phyloP scores from a whole-genome alignment of 495 filamentous ascomycete species.

The Penicillium pulvis region DNA sequence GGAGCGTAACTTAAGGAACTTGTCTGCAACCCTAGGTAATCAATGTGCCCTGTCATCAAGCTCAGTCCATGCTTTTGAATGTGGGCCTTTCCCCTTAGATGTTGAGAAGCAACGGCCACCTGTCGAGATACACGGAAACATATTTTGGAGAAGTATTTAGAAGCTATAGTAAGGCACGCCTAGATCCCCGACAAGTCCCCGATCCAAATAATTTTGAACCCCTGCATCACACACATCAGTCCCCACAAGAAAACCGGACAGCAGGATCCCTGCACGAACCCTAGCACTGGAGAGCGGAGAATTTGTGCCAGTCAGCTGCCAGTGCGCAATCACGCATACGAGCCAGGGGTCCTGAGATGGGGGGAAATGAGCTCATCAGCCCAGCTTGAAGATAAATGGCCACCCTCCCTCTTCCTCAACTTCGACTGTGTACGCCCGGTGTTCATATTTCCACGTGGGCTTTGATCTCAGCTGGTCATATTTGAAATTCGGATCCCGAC shows the following conservation, averaged over 20 bases:
- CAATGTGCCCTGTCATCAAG: too few relatives aligned
- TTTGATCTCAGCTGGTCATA: neutral
- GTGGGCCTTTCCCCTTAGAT: too few relatives aligned
- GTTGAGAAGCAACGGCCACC: too few relatives aligned
- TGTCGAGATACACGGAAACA: too few relatives aligned
- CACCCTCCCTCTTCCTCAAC: neutral
- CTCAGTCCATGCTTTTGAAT: too few relatives aligned
- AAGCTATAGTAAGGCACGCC: neutral
- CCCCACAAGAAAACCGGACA: neutral
- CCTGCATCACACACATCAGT: neutral
- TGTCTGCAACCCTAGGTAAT: too few relatives aligned
- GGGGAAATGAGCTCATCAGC: neutral
- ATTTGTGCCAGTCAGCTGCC: constrained; percentile 7
- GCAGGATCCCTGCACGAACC: neutral
- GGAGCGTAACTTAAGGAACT: too few relatives aligned
- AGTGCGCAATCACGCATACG: constrained; percentile 1
- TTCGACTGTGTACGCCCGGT: neutral
- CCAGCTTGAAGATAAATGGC: neutral
- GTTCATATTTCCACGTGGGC: neutral
- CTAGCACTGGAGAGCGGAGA: constrained; percentile 14
- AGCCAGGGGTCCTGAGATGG: neutral
- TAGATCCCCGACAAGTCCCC: neutral
- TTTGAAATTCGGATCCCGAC: neutral
- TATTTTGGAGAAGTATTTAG: neutral
- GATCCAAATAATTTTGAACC: neutral